phyloP scores from a whole-genome alignment of 2,329 filamentous ascomycete genomes.

The Anisogramma anomala region DNA sequence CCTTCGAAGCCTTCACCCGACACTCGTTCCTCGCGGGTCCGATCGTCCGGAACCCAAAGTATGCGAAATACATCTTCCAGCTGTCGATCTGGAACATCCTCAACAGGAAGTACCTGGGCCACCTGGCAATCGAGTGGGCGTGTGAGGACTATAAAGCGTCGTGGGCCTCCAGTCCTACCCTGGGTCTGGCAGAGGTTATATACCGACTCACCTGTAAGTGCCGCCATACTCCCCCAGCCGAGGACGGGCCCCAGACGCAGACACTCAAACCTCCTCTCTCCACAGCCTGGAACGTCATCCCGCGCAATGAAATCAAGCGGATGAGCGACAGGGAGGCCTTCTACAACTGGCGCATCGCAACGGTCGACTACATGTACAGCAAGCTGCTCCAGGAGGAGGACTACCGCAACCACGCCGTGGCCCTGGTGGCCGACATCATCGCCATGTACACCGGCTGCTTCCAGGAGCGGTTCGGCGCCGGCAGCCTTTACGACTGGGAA shows the following conservation, averaged over 20 bases:
- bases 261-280: too few relatives aligned
- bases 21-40: neutral
- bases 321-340: too few relatives aligned
- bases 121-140: slow-evolving; percentile 1
- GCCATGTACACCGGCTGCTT: neutral
- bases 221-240: too few relatives aligned
- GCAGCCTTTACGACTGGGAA: neutral
- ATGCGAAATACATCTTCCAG: slow-evolving; percentile 2
- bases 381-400: neutral
- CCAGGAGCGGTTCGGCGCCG: neutral
- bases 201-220: neutral
- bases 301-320: too few relatives aligned
- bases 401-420: neutral
- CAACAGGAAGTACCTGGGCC: neutral
- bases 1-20: neutral
- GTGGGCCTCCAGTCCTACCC: neutral
- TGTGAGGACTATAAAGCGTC: neutral
- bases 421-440: slow-evolving; percentile 1
- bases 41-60: neutral
- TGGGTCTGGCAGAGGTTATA: neutral
- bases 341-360: too few relatives aligned
- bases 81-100: slow-evolving; percentile 4
- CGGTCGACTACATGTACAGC: too few relatives aligned
- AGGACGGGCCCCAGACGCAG: too few relatives aligned
- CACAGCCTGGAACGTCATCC: too few relatives aligned